Evolutionary conservation across 306 rosid genomes (phyloP).

Genomic region (Hippophae gyantsensis): DNA sequence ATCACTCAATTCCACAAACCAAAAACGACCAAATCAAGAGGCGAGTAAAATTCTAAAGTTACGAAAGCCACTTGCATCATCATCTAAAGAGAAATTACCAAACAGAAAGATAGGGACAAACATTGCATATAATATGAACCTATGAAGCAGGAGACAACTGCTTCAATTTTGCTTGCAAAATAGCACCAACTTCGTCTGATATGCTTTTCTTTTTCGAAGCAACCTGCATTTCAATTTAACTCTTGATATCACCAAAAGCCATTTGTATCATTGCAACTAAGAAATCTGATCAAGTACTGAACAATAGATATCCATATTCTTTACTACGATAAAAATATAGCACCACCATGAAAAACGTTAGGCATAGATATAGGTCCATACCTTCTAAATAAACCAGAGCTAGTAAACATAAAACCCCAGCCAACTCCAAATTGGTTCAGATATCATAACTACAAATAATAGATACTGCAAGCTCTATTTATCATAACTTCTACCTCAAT

Average conservation of each 20-base stretch:
- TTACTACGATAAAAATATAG: not conserved
- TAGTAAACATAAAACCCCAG: not conserved
- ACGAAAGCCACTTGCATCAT: too few relatives aligned
- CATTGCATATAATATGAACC: not conserved
- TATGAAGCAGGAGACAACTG: constrained; percentile 48
- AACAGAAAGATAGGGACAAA: too few relatives aligned
- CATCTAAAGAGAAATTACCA: too few relatives aligned
- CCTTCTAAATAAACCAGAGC: not conserved
- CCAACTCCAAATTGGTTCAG: not conserved
- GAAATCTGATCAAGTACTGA: not conserved
- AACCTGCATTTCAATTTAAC: constrained; percentile 43
- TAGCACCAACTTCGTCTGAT: constrained; percentile 54
- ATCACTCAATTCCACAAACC: too few relatives aligned
- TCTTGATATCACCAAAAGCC: not conserved
- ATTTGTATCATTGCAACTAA: not conserved
- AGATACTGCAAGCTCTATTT: too few relatives aligned
- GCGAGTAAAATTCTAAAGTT: too few relatives aligned
- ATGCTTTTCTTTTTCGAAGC: constrained; percentile 76
- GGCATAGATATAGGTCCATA: not conserved
- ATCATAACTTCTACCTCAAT: too few relatives aligned
- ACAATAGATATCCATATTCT: not conserved
- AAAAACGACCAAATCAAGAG: too few relatives aligned
- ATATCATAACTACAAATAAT: not conserved
- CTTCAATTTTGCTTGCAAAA: constrained; percentile 74
- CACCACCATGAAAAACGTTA: not conserved